These are phyloP conservation scores for Diaporthe caulivora DNA, from an alignment of 2,329 filamentous ascomycete species.

Conservation along the genomic window DNA sequence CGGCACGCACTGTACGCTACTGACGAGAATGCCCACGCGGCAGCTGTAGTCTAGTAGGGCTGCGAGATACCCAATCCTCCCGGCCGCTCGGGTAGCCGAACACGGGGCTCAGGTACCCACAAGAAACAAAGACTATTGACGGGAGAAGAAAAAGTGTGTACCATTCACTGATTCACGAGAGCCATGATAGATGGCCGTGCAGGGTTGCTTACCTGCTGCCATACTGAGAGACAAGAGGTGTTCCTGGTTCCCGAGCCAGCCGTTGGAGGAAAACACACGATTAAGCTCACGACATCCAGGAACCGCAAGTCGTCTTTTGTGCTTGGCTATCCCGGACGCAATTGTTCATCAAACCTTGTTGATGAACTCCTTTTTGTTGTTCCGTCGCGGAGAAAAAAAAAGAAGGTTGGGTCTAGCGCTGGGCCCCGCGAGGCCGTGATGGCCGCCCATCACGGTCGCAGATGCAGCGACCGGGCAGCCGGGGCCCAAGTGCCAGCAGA, in stretches of 20 bases:
- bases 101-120: constrained; percentile 27
- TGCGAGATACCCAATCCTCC: constrained; percentile 31
- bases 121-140: constrained; percentile 19
- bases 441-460: constrained; percentile 6
- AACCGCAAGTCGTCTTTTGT: not conserved
- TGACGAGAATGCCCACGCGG: not conserved
- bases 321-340: not conserved
- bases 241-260: constrained; percentile 19
- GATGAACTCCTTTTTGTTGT: not conserved
- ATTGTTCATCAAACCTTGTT: constrained; percentile 26
- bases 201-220: constrained; percentile 16
- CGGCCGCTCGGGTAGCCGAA: constrained; percentile 30
- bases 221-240: not conserved
- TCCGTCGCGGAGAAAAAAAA: constrained; percentile 18
- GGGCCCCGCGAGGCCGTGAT: constrained; percentile 20
- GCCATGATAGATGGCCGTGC: not conserved
- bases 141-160: constrained; percentile 20
- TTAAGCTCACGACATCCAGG: constrained; percentile 5
- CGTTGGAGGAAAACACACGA: constrained; percentile 1
- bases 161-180: constrained; percentile 17
- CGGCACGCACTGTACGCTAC: constrained; percentile 22
- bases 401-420: constrained; percentile 22
- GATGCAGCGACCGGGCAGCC: constrained; percentile 10
- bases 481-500: not conserved
- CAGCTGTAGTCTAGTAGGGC: too few species aligned